Evolutionary conservation across 208 protist genomes (phyloP).

Genomic region (Wallacemonas sp.): DNA sequence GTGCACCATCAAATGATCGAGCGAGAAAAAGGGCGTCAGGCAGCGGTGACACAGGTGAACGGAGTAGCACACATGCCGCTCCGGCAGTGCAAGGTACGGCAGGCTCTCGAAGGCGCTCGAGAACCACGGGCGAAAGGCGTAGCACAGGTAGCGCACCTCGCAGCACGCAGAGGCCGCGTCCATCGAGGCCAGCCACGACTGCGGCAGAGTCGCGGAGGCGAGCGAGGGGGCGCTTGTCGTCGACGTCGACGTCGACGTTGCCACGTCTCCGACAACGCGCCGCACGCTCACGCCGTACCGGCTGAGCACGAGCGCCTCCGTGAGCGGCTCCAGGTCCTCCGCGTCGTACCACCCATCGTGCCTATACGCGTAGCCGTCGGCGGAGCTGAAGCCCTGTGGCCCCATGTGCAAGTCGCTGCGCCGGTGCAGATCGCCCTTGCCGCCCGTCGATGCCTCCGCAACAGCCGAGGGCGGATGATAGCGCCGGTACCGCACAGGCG

Average conservation of each 20-base stretch:
- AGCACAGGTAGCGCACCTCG: slow-evolving; percentile 69
- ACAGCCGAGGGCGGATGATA: not conserved
- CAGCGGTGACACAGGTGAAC: slow-evolving; percentile 74
- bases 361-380: slow-evolving; percentile 63
- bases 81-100: slow-evolving; percentile 50
- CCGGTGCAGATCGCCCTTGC: slow-evolving; percentile 28
- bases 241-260: not conserved
- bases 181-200: slow-evolving; percentile 57
- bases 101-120: slow-evolving; percentile 46
- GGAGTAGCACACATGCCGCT: slow-evolving; percentile 67
- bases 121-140: slow-evolving; percentile 70
- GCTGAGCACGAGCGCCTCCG: slow-evolving; percentile 20
- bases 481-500: not conserved
- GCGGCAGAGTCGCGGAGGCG: too few species aligned
- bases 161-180: slow-evolving; percentile 59
- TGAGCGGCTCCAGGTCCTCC: slow-evolving; percentile 26
- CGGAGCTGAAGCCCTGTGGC: slow-evolving; percentile 35
- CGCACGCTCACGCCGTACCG: slow-evolving; percentile 14
- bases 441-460: slow-evolving; percentile 5
- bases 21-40: slow-evolving; percentile 61
- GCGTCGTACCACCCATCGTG: slow-evolving; percentile 79
- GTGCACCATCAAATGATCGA: slow-evolving; percentile 45
- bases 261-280: not conserved
- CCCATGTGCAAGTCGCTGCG: slow-evolving; percentile 31
- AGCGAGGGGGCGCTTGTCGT: not conserved